Conservation (phyloP, 352 stramenopile genomes). For the Pythium grandisporangium region DNA sequence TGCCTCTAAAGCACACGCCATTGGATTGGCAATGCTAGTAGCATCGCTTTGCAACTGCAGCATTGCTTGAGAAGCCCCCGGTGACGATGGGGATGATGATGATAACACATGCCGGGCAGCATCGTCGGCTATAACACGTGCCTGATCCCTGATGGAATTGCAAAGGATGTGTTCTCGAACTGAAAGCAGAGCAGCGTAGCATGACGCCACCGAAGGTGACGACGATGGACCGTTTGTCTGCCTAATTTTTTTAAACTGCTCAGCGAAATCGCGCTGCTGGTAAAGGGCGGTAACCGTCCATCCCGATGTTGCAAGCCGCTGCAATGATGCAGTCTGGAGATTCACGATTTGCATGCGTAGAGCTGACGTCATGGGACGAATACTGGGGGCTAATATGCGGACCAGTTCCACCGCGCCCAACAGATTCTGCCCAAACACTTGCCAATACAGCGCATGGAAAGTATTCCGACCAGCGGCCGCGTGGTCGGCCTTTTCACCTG, state of each 20-base stretch:
- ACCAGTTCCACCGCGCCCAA: constrained; percentile 57
- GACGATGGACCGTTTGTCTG: constrained; percentile 25
- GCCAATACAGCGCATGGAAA: constrained; percentile 82
- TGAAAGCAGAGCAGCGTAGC: constrained; percentile 40
- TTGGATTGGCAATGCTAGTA: too few relatives aligned
- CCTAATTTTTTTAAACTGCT: constrained; percentile 47
- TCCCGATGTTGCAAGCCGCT: constrained; percentile 42
- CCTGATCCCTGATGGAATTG: not conserved
- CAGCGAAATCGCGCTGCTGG: constrained; percentile 44
- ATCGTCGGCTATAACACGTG: too few relatives aligned
- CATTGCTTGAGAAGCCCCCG: too few relatives aligned
- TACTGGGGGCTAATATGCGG: constrained; percentile 41
- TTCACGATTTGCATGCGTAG: constrained; percentile 45
- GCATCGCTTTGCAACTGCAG: too few relatives aligned
- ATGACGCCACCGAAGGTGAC: constrained; percentile 13
- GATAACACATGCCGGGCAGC: too few relatives aligned
- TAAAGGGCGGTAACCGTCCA: constrained; percentile 40
- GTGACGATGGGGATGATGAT: too few relatives aligned
- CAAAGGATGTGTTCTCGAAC: constrained; percentile 37
- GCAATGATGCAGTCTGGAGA: constrained; percentile 36
- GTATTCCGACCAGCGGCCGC: too few relatives aligned
- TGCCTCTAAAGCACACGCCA: too few relatives aligned
- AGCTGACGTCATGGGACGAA: constrained; percentile 32
- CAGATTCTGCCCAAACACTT: constrained; percentile 57
- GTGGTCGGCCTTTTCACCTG: too few relatives aligned